Evolutionary conservation across 1,284 basidiomycete species (phyloP).

Genomic region (Apiotrichum brassicae): DNA sequence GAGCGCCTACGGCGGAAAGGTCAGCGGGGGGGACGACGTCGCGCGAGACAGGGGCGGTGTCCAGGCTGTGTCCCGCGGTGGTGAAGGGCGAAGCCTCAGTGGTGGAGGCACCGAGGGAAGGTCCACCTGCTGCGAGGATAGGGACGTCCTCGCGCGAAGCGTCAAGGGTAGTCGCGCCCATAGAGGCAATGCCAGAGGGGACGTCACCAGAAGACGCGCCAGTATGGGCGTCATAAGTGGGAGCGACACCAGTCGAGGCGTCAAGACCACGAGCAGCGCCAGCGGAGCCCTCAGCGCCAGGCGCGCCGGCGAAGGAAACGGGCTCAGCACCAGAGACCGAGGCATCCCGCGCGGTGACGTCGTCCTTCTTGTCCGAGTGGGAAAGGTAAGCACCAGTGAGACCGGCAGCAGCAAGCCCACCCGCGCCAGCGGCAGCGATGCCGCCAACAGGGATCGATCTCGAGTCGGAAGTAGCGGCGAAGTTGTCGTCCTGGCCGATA

Average conservation of each 20-base stretch:
- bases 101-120: background rate
- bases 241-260: background rate
- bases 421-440: background rate
- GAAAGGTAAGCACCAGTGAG: background rate
- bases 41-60: background rate
- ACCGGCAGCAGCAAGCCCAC: background rate
- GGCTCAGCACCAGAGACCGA: background rate
- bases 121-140: background rate
- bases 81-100: background rate
- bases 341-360: no score
- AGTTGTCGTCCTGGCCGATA: background rate
- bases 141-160: background rate
- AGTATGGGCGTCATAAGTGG: background rate
- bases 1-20: background rate
- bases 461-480: background rate
- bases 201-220: background rate
- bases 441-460: background rate
- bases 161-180: background rate
- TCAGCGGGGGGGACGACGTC: background rate
- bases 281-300: background rate
- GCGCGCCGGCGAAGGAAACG: background rate
- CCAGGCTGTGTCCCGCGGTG: background rate
- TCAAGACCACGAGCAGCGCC: background rate
- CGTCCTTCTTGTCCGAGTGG: constrained; percentile 1
- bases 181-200: background rate